A percentile compares a stretch with the other conserved stretches of the same genome.
Conservation (phyloP, 306 rosid genomes). For the Lotus japonicus region DNA sequence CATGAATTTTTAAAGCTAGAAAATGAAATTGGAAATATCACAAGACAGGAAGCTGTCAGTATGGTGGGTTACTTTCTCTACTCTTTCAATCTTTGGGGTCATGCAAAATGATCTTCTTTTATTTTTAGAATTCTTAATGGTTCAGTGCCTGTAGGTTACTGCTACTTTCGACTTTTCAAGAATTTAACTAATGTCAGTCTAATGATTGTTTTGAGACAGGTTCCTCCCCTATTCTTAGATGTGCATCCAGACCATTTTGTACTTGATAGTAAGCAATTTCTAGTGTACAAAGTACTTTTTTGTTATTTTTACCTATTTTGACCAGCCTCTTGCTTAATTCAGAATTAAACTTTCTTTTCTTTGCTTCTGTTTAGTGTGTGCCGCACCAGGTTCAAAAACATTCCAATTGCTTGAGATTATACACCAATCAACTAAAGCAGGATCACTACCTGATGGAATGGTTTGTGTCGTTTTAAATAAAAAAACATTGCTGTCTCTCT, state of each 20-base stretch:
- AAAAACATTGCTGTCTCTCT: constrained; percentile 8
- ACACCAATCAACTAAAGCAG: constrained; percentile 64
- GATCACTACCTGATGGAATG: constrained; percentile 80
- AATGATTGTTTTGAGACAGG: constrained; percentile 45
- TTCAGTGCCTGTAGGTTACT: constrained; percentile 11
- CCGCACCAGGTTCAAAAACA: constrained; percentile 99
- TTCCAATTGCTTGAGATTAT: constrained; percentile 95
- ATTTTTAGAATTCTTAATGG: not conserved
- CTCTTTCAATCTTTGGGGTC: constrained; percentile 23
- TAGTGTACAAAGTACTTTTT: constrained; percentile 18
- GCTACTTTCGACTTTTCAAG: constrained; percentile 1
- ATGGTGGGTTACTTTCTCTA: constrained; percentile 58
- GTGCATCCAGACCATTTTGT: constrained; percentile 78
- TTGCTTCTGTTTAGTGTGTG: constrained; percentile 70
- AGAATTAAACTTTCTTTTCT: constrained; percentile 14
- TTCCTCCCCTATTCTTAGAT: constrained; percentile 95
- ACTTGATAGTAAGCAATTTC: constrained; percentile 81
- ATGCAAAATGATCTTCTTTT: not conserved
- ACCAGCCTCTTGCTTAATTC: not conserved
- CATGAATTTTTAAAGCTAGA: constrained; percentile 94
- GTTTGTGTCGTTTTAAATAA: constrained; percentile 38
- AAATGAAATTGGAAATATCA: constrained; percentile 97
- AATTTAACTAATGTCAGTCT: not conserved
- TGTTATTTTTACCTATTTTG: not conserved
- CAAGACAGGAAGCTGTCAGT: constrained; percentile 99